Conservation (phyloP, 345 rosid genomes). For the Camelina laxa region DNA sequence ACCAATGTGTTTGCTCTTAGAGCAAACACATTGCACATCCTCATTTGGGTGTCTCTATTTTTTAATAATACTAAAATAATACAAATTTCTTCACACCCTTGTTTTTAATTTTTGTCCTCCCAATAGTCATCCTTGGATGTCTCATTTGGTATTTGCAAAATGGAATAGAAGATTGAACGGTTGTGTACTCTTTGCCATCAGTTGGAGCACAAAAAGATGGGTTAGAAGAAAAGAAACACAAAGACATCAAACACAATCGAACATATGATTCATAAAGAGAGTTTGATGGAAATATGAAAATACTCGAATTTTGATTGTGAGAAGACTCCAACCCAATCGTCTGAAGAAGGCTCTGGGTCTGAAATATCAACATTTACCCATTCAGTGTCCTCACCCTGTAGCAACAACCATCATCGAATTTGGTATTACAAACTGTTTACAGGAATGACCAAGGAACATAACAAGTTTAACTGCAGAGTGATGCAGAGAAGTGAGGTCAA, state of each 20-base stretch:
- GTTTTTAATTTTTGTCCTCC: no score
- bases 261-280: background rate
- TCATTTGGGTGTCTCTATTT: no score
- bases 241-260: background rate
- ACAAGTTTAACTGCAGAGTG: no score
- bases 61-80: no score
- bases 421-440: no score
- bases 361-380: slow-evolving; percentile 59
- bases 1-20: no score
- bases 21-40: no score
- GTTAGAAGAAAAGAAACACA: slow-evolving; percentile 44
- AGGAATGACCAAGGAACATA: background rate
- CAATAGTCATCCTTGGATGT: no score
- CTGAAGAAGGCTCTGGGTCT: slow-evolving; percentile 50
- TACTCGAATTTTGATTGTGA: slow-evolving; percentile 80
- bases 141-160: background rate
- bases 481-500: no score
- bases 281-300: background rate
- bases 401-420: background rate
- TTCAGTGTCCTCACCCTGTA: slow-evolving; percentile 77
- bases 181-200: slow-evolving; percentile 44
- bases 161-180: background rate
- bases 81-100: no score
- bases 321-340: slow-evolving; percentile 86
- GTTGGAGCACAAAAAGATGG: slow-evolving; percentile 58